Conservation (phyloP, 225 moss, liverwort and hornwort genomes). For the Pseudisothecium myosuroides region DNA sequence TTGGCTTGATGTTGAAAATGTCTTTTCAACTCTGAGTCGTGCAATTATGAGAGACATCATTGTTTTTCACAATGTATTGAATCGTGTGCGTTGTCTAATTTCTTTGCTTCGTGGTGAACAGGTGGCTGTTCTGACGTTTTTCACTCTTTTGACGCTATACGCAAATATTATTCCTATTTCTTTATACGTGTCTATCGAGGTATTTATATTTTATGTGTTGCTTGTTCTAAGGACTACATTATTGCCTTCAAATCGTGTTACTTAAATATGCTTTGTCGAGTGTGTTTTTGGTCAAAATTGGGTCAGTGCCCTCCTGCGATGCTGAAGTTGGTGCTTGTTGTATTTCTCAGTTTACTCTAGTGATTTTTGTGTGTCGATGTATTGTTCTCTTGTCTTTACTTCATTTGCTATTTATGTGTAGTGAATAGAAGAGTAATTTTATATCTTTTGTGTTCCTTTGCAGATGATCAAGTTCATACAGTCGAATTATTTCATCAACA, state of each 20-base stretch:
- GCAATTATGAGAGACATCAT: not conserved
- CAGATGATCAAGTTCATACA: slow-evolving; percentile 98
- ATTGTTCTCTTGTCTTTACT: not conserved
- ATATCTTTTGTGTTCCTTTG: not conserved
- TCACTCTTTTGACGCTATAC: slow-evolving; percentile 80
- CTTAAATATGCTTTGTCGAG: not conserved
- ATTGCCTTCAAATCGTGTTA: not conserved
- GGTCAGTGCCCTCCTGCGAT: not conserved
- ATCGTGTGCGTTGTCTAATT: not conserved
- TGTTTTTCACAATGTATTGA: not conserved
- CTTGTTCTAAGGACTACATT: not conserved
- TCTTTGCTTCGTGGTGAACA: slow-evolving; percentile 12
- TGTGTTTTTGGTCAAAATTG: not conserved
- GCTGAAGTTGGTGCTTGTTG: not conserved
- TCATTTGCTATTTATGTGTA: not conserved
- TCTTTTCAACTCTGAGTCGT: not conserved
- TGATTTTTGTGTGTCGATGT: not conserved
- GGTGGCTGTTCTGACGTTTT: slow-evolving; percentile 72
- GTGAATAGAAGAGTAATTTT: not conserved
- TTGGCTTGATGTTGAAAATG: not conserved
- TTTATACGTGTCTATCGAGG: slow-evolving; percentile 93
- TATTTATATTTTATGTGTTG: slow-evolving; percentile 2
- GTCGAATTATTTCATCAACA: slow-evolving; percentile 84
- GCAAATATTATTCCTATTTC: slow-evolving; percentile 94
- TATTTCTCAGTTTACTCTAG: not conserved